These are phyloP conservation scores for Phyllosticta citrichinensis DNA, from an alignment of 2,329 filamentous ascomycete species.

Conservation along the genomic window DNA sequence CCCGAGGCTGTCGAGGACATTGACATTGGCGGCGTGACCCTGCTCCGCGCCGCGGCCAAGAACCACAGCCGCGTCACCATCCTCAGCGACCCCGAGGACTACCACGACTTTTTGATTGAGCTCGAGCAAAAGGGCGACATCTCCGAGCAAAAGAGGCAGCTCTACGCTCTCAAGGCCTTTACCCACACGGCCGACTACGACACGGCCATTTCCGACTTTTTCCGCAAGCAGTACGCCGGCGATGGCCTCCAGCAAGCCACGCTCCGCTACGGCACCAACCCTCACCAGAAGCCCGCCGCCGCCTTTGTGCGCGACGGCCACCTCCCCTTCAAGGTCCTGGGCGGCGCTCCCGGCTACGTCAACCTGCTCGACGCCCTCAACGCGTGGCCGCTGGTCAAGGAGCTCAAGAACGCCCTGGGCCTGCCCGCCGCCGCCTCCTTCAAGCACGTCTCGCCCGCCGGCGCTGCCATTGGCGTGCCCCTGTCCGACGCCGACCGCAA, in stretches of 20 bases:
- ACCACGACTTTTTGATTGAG: constrained; percentile 86
- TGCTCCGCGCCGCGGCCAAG: constrained; percentile 93
- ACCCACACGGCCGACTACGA: constrained; percentile 98
- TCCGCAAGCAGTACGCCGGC: constrained; percentile 90
- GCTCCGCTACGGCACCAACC: constrained; percentile 92
- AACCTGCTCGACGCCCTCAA: constrained; percentile 95
- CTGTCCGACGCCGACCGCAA: constrained; percentile 82
- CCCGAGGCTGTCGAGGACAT: constrained; percentile 97
- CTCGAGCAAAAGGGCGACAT: constrained; percentile 73
- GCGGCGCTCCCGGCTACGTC: constrained; percentile 88
- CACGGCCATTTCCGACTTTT: constrained; percentile 87
- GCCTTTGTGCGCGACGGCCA: constrained; percentile 64
- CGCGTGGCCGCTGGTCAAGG: constrained; percentile 93
- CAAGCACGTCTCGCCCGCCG: constrained; percentile 94
- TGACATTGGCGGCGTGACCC: constrained; percentile 90
- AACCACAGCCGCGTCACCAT: constrained; percentile 95
- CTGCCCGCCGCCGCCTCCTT: constrained; percentile 91
- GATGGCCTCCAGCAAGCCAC: constrained; percentile 73
- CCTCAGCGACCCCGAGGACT: constrained; percentile 87
- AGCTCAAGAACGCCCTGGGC: constrained; percentile 79
- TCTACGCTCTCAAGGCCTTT: constrained; percentile 93
- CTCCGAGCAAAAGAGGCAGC: constrained; percentile 71
- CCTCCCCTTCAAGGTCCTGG: constrained; percentile 89
- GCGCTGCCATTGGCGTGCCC: constrained; percentile 85
- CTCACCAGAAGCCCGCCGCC: constrained; percentile 92